Base-by-base conservation (phyloP, 768 basidiomycete species). In the Stropharia rugosoannulata region DNA sequence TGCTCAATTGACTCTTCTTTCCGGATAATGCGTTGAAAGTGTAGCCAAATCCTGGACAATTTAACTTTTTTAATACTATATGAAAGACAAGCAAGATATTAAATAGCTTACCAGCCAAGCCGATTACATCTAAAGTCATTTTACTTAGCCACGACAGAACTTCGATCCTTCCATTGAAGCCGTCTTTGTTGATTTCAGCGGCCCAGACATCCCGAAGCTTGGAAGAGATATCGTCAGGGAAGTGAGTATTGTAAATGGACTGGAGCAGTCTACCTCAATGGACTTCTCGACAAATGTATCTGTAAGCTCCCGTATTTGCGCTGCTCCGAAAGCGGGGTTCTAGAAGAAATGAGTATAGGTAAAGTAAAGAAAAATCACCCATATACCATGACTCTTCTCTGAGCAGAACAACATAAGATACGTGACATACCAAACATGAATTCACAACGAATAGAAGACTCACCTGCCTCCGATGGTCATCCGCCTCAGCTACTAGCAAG, bases 61-160 rank as follows among this genome's bases (percentile, higher is more conserved):
- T 12, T 1, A n/a, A n/a, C n/a, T n/a, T n/a, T n/a, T n/a, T n/a
- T n/a, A 15, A n/a, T 7, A 58, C 18, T 8, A 52, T 38, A 25
- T 72, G 38, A 19, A 4, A 6, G 5, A 25, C 39, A n/a, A 61
- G 78, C 80, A 56, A 69, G 72, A 46, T 35, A 52, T 7, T 51
- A 55, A 16, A 66, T 63, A 77, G 80, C 61, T 69, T 74, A 61
- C 87, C 84, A 72, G 75, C 86, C 36, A 87, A 73, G 7, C 89
- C 89, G 48, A 94, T 91, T 52, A 89, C 81, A 59, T 92, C 91
- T 7, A 93, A 73, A 2, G 89, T 90, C 46, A 81, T 80, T 52
- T 81, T 81, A 41, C 81, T 83, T 2, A 92, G 72, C 82, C 85
- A 90, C 2, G 75, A 71, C 36, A 87, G 71, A 2, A 84, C 80